Percentiles rank a stretch among this genome's conserved stretches.
Conservation (phyloP, 352 stramenopile genomes). For the Pythium rishiriense region DNA sequence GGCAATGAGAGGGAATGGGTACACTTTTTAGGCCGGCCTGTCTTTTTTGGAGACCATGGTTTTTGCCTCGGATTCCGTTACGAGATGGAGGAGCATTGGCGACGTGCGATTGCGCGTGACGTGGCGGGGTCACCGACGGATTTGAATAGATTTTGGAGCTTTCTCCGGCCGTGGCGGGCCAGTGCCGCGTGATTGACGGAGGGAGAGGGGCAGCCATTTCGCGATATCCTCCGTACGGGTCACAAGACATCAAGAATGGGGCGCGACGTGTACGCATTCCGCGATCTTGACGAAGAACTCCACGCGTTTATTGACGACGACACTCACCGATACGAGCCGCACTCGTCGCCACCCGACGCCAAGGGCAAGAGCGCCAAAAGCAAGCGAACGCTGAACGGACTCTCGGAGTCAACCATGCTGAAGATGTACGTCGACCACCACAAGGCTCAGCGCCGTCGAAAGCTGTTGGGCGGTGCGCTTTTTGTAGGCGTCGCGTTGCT, state of each 20-base stretch:
- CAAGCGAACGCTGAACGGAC: slow-evolving; percentile 7
- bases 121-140: no score
- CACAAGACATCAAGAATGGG: slow-evolving; percentile 6
- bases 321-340: slow-evolving; percentile 19
- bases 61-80: neutral
- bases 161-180: neutral
- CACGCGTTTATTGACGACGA: slow-evolving; percentile 14
- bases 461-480: slow-evolving; percentile 20
- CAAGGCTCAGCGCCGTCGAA: slow-evolving; percentile 22
- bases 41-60: no score
- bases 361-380: slow-evolving; percentile 7
- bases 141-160: neutral
- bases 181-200: neutral
- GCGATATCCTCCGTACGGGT: neutral
- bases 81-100: no score
- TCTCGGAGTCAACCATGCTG: slow-evolving; percentile 28
- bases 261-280: slow-evolving; percentile 26
- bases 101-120: neutral
- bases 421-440: slow-evolving; percentile 28
- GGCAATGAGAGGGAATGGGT: no score
- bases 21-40: slow-evolving; percentile 9
- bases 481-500: slow-evolving; percentile 23
- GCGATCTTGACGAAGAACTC: slow-evolving; percentile 31
- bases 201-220: neutral
- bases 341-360: slow-evolving; percentile 24